Evolutionary conservation across 169 alveolate species (phyloP).

Genomic region (Plasmodium coatneyi): DNA sequence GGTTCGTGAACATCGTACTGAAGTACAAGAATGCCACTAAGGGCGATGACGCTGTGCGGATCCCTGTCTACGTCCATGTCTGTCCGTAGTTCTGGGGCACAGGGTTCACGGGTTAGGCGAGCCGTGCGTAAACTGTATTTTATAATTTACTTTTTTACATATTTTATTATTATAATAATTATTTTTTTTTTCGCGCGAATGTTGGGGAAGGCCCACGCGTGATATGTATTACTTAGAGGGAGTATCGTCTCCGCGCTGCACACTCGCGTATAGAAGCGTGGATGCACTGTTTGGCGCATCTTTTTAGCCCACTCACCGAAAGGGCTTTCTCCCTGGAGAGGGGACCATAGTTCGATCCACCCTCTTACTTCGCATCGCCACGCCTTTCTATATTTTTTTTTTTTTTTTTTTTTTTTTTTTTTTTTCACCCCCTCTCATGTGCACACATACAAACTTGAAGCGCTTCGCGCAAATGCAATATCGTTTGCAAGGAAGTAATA

Average conservation of each 20-base stretch:
- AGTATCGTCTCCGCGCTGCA: background rate
- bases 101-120: background rate
- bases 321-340: background rate
- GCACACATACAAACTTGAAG: background rate
- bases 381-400: background rate
- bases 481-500: background rate
- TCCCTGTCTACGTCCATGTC: constrained; percentile 31
- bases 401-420: too few species aligned
- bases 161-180: too few species aligned
- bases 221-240: background rate
- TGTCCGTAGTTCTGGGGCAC: background rate
- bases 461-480: background rate
- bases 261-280: background rate
- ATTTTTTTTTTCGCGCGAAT: background rate
- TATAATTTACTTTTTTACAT: background rate
- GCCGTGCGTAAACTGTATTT: background rate
- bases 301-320: background rate
- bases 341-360: background rate
- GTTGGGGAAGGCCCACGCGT: background rate
- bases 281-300: background rate
- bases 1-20: constrained; percentile 9
- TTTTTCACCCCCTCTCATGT: background rate
- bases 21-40: constrained; percentile 34
- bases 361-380: background rate
- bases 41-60: constrained; percentile 7